phyloP scores from a whole-genome alignment of 139 green algal species.

The Closterium sp. region DNA sequence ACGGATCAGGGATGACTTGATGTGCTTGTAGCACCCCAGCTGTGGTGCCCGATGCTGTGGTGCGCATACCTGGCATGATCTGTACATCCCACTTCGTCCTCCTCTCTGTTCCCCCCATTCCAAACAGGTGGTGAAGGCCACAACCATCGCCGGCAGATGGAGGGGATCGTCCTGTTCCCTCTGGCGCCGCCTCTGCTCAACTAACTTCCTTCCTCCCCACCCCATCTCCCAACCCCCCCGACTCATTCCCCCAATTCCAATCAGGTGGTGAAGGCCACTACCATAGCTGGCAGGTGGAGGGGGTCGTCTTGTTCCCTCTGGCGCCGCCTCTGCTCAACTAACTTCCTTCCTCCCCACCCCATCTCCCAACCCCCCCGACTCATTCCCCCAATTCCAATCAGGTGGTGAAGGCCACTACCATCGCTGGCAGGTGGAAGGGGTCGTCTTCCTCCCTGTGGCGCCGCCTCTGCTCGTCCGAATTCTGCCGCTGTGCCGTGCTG shows the following conservation, averaged over 20 bases:
- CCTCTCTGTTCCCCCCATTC: no score
- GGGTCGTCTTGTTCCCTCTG: no score
- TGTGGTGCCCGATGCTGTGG: not conserved
- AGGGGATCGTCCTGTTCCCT: no score
- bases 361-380: no score
- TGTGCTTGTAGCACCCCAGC: not conserved
- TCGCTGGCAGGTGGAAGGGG: not conserved
- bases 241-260: not conserved
- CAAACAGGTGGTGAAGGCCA: no score
- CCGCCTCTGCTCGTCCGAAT: constrained; percentile 3
- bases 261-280: no score
- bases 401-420: constrained; percentile 11
- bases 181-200: no score
- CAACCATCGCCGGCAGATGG: no score
- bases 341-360: not conserved
- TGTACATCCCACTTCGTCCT: not conserved
- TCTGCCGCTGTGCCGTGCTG: constrained; percentile 24
- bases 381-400: not conserved
- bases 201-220: not conserved
- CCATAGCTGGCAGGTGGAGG: no score
- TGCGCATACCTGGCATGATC: no score
- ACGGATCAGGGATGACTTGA: not conserved
- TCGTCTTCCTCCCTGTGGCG: not conserved
- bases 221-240: no score
- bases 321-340: no score